These are phyloP conservation scores for Annulohypoxylon bovei DNA, from an alignment of 495 filamentous ascomycete species.

Conservation along the genomic window DNA sequence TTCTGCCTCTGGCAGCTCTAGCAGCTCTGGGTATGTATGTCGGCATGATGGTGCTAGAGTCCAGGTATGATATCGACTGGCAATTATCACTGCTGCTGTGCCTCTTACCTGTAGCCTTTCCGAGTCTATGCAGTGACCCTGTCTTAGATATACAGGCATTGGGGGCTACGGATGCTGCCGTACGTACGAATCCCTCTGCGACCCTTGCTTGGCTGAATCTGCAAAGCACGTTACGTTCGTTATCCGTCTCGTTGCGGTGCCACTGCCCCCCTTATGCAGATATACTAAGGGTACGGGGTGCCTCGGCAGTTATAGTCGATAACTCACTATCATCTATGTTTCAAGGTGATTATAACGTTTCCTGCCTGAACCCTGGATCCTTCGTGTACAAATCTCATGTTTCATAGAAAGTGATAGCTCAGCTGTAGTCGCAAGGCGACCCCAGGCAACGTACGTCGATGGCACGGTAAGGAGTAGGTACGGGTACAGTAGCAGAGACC, in stretches of 20 bases:
- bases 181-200: neutral
- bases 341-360: neutral
- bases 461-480: conserved; percentile 6
- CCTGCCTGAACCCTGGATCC: conserved; percentile 26
- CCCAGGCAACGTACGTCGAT: conserved; percentile 8
- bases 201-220: neutral
- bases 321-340: neutral
- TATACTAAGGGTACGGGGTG: neutral
- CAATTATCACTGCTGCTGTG: neutral
- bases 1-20: too few species aligned
- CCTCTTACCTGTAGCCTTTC: conserved; percentile 16
- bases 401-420: conserved; percentile 28
- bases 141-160: conserved; percentile 33
- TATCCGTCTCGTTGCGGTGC: neutral
- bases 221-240: neutral
- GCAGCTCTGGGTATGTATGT: too few species aligned
- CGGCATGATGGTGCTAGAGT: too few species aligned
- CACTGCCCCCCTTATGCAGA: neutral
- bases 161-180: conserved; percentile 16
- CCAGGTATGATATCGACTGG: conserved; percentile 2
- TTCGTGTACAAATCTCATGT: conserved; percentile 22
- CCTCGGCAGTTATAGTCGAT: neutral
- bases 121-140: conserved; percentile 17
- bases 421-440: conserved; percentile 2
- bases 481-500: conserved; percentile 25